A percentile compares a stretch with the other conserved stretches of the same genome.
phyloP scores from a whole-genome alignment of 2,329 filamentous ascomycete genomes.

The Cyphellophora europaea region DNA sequence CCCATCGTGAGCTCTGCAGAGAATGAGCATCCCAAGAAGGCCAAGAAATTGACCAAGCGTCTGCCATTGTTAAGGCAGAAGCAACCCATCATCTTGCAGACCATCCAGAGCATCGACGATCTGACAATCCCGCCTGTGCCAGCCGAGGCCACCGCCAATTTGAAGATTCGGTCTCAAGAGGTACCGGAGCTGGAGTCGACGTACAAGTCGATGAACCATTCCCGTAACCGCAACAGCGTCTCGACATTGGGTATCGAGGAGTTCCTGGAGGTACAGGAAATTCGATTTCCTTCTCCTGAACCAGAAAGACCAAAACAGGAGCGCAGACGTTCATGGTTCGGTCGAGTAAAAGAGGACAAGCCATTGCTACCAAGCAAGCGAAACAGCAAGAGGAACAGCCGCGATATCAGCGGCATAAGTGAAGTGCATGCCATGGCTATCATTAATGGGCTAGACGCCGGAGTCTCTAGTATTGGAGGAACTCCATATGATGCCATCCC shows the following conservation, averaged over 20 bases:
- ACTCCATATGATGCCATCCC: constrained; percentile 14
- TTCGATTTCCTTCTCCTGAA: constrained; percentile 17
- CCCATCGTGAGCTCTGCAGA: background rate
- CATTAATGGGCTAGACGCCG: constrained; percentile 14
- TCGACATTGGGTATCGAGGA: constrained; percentile 11
- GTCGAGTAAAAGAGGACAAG: constrained; percentile 10
- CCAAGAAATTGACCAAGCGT: constrained; percentile 16
- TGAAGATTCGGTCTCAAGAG: constrained; percentile 13
- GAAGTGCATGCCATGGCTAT: constrained; percentile 8
- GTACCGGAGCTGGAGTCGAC: constrained; percentile 18
- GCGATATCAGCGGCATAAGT: constrained; percentile 6
- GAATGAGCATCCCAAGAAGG: constrained; percentile 8
- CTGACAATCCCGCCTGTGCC: constrained; percentile 13
- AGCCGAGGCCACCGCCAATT: constrained; percentile 11
- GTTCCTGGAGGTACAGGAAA: background rate
- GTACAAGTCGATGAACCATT: constrained; percentile 7
- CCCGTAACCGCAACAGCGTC: constrained; percentile 5
- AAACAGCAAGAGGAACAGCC: constrained; percentile 1
- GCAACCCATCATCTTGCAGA: constrained; percentile 8
- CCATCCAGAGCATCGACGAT: constrained; percentile 10
- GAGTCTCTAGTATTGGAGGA: constrained; percentile 8
- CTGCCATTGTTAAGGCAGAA: constrained; percentile 1
- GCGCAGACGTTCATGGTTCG: constrained; percentile 14
- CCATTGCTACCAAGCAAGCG: background rate
- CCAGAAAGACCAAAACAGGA: constrained; percentile 6